Evolutionary conservation across 2,329 filamentous ascomycete species (phyloP), one percentile per base, ranked within the genome.

Genomic region (Rhynchosporium agropyri): DNA sequence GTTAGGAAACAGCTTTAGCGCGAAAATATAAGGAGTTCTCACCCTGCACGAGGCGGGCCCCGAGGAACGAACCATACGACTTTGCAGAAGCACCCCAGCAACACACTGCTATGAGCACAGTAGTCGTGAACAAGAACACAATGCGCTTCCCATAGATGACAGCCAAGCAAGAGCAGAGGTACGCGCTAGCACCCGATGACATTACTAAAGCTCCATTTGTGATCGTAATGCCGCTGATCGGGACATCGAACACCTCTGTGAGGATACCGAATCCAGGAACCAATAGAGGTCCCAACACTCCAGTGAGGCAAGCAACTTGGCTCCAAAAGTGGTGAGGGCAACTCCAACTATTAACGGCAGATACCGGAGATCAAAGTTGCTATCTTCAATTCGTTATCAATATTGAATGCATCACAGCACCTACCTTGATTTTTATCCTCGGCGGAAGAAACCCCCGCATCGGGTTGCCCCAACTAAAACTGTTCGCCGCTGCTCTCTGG

Each of bases 181-280:
- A 65, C 12, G 58, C 20, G 29, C 63, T 58, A 1, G 58, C 58
- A 26, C 63, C 65, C n/a, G 65, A 36, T 20, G 57, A 57, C 63
- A 67, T 65, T 36, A 67, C 45, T 46, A 67, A 51, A 2, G 38
- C n/a, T 3, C 65, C 63, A 56, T 67, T 65, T 15, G 62, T 45
- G 3, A 62, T 8, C 0, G 65, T 58, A 2, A 67, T 38, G 4
- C 63, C 15, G 2, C 57, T 61, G 8, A 67, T 46, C 10, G 26
- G 48, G 8, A 65, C 33, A n/a, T 59, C 38, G 50, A 67, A 60
- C 15, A 29, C 43, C 2, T 33, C 58, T 2, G 63, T 63, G n/a
- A 65, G 10, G 15, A 62, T 42, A n/a, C 26, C 43, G 49, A 67
- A 67, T 28, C 51, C 65, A 2, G 65, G 60, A 12, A 65, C 63